Conservation (phyloP, 768 basidiomycete genomes). For the Tubosaeta sp. region DNA sequence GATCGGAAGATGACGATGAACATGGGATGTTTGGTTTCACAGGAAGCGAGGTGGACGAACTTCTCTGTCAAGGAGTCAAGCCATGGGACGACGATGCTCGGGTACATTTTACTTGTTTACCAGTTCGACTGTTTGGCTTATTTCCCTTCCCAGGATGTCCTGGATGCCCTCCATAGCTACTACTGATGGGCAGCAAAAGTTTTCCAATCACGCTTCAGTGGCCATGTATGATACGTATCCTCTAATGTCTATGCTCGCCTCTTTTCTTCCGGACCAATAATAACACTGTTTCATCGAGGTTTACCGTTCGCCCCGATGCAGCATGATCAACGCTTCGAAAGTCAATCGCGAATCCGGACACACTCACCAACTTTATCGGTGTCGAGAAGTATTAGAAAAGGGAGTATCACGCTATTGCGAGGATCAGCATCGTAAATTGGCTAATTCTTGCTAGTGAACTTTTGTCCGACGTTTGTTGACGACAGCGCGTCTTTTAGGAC, state of each 20-base stretch:
- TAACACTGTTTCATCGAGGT: background rate
- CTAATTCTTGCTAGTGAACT: too few relatives aligned
- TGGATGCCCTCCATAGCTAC: conserved; percentile 5
- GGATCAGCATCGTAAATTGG: background rate
- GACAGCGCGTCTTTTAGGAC: too few relatives aligned
- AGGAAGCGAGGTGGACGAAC: conserved; percentile 32
- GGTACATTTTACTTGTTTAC: conserved; percentile 22
- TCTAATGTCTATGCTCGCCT: background rate
- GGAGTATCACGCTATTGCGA: too few relatives aligned
- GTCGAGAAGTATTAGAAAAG: too few relatives aligned
- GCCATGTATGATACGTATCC: background rate
- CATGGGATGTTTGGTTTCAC: conserved; percentile 22
- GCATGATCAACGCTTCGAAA: background rate
- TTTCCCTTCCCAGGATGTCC: conserved; percentile 12
- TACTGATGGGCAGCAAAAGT: background rate
- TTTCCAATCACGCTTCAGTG: background rate
- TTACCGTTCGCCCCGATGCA: background rate
- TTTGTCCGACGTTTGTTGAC: background rate
- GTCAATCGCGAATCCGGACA: background rate
- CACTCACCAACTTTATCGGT: too few relatives aligned
- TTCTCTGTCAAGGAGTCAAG: conserved; percentile 38
- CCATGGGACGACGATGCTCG: conserved; percentile 44
- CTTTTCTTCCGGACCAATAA: background rate
- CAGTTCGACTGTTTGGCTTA: background rate
- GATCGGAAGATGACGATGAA: background rate